A percentile compares a stretch with the other conserved stretches of the same genome.
These are phyloP conservation scores for Neonectria coccinea DNA, from an alignment of 2,329 filamentous ascomycete species.

Conservation along the genomic window DNA sequence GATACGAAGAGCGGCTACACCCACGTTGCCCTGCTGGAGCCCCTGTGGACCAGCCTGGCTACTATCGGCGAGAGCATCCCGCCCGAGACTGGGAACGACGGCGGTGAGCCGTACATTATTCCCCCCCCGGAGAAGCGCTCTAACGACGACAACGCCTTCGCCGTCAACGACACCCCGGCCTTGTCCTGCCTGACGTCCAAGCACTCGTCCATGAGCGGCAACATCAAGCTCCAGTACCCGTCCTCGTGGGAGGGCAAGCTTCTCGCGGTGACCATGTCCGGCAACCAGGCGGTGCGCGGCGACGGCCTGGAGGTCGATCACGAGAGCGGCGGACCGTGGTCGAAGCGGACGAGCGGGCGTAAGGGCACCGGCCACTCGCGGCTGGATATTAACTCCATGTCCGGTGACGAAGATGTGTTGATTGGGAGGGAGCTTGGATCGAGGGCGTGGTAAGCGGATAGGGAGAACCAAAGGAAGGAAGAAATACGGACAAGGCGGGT, in stretches of 20 bases:
- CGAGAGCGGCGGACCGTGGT: conserved; percentile 49
- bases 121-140: conserved; percentile 9
- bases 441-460: neutral
- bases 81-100: conserved; percentile 30
- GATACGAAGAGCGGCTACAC: conserved; percentile 58
- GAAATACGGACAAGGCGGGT: conserved; percentile 10
- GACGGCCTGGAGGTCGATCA: conserved; percentile 55
- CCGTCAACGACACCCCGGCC: conserved; percentile 26
- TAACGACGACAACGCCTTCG: conserved; percentile 1
- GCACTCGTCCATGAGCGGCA: conserved; percentile 60
- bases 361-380: conserved; percentile 57
- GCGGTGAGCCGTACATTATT: conserved; percentile 39
- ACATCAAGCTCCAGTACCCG: conserved; percentile 59
- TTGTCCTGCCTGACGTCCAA: conserved; percentile 53
- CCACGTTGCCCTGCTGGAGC: conserved; percentile 56
- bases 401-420: conserved; percentile 45
- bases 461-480: conserved; percentile 1
- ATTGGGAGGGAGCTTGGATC: conserved; percentile 38
- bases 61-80: conserved; percentile 22
- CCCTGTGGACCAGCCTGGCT: conserved; percentile 53
- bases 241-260: conserved; percentile 62
- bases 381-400: conserved; percentile 48
- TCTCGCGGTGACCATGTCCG: conserved; percentile 54
- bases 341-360: conserved; percentile 50
- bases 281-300: conserved; percentile 55